A percentile compares a stretch with the other conserved stretches of the same genome.
Conservation (phyloP, 208 protist genomes). For the Lotmaria passim region DNA sequence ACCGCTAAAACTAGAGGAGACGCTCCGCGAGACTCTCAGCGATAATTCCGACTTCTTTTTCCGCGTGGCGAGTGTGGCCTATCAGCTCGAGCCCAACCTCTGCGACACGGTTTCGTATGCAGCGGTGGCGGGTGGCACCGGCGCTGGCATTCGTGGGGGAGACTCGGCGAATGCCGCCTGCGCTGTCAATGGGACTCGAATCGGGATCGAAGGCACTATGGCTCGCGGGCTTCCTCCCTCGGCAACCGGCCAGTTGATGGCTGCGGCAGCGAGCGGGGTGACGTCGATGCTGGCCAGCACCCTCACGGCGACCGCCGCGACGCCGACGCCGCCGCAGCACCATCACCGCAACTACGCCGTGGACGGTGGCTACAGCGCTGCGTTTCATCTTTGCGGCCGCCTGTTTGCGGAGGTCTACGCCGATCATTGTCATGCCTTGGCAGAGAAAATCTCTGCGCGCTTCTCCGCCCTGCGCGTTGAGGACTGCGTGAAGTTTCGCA, state of each 20-base stretch:
- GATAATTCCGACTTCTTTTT: conserved; percentile 47
- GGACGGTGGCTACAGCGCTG: conserved; percentile 38
- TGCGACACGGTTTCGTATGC: not conserved
- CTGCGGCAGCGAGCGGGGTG: conserved; percentile 18
- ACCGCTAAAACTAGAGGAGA: conserved; percentile 19
- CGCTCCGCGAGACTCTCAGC: conserved; percentile 23
- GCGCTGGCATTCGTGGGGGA: conserved; percentile 5
- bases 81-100: conserved; percentile 32
- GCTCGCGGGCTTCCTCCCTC: not conserved
- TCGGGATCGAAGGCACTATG: not conserved
- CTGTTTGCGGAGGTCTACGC: conserved; percentile 37
- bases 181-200: no score
- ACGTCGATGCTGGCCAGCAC: conserved; percentile 30
- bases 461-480: conserved; percentile 35
- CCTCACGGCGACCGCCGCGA: not conserved
- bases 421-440: conserved; percentile 28
- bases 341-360: conserved; percentile 31
- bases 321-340: not conserved
- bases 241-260: conserved; percentile 1
- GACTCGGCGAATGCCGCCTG: not conserved
- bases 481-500: conserved; percentile 41
- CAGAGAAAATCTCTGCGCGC: conserved; percentile 25
- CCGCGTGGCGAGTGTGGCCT: conserved; percentile 38
- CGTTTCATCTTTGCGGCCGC: conserved; percentile 37
- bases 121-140: not conserved